phyloP scores from a whole-genome alignment of 306 rosid genomes.

The Medicago truncatula region DNA sequence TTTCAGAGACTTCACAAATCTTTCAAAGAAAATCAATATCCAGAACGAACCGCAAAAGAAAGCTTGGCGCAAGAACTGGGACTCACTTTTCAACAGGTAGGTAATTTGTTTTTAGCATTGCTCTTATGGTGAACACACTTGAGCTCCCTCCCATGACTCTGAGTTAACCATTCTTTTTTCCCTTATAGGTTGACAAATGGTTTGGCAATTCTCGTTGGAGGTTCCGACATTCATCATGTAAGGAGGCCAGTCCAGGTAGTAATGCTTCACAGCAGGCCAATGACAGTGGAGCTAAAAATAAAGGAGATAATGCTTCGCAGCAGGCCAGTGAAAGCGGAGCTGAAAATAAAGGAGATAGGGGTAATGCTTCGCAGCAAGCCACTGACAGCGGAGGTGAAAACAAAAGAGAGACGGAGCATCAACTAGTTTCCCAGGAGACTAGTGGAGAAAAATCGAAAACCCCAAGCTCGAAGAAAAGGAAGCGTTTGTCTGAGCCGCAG shows the following conservation, averaged over 20 bases:
- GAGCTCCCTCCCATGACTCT: neutral
- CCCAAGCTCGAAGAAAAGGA: conserved; percentile 62
- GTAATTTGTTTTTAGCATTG: conserved; percentile 51
- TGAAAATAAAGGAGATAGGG: conserved; percentile 24
- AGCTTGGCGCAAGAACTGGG: conserved; percentile 85
- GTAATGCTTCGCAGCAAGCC: conserved; percentile 43
- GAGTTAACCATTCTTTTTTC: conserved; percentile 10
- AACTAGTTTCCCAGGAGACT: conserved; percentile 27
- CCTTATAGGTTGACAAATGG: conserved; percentile 86
- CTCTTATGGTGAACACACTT: conserved; percentile 18
- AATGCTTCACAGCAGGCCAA: conserved; percentile 45
- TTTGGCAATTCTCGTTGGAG: conserved; percentile 87
- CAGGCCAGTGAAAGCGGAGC: conserved; percentile 35
- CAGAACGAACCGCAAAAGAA: conserved; percentile 72
- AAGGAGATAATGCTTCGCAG: conserved; percentile 38
- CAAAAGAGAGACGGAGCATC: neutral
- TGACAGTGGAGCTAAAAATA: conserved; percentile 37
- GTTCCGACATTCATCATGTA: conserved; percentile 53
- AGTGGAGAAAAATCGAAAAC: conserved; percentile 47
- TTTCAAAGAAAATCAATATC: conserved; percentile 89
- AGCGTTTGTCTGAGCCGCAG: conserved; percentile 55
- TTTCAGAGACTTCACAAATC: conserved; percentile 73
- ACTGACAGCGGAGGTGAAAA: conserved; percentile 39
- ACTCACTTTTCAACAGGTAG: conserved; percentile 76
- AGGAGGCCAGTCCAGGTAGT: conserved; percentile 44